These are phyloP conservation scores for Athelia sp. DNA, from an alignment of 1,284 basidiomycete species.

Conservation along the genomic window DNA sequence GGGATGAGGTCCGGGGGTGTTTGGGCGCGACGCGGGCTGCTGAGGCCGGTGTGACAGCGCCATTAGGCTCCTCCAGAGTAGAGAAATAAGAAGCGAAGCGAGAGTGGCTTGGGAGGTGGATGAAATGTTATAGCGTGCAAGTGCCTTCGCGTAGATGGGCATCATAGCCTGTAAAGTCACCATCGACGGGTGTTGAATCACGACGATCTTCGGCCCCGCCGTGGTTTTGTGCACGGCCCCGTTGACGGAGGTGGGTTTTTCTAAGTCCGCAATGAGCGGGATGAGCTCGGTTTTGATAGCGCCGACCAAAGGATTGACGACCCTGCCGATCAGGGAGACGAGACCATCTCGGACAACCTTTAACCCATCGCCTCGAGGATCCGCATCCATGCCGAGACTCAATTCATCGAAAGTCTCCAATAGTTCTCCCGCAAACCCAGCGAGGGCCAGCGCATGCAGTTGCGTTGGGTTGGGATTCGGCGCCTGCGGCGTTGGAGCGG, in stretches of 20 bases:
- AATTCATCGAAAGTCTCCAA: slow-evolving; percentile 64
- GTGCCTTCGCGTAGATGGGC: slow-evolving; percentile 54
- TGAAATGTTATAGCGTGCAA: slow-evolving; percentile 52
- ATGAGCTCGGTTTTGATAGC: slow-evolving; percentile 58
- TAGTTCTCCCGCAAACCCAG: slow-evolving; percentile 66
- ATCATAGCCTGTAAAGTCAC: slow-evolving; percentile 48
- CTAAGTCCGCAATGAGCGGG: slow-evolving; percentile 57
- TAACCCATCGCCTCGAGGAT: slow-evolving; percentile 59
- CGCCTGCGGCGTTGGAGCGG: slow-evolving; percentile 43
- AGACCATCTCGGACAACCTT: slow-evolving; percentile 62
- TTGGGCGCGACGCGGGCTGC: slow-evolving; percentile 33
- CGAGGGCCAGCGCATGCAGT: slow-evolving; percentile 61
- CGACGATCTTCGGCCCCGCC: slow-evolving; percentile 30
- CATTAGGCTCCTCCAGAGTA: slow-evolving; percentile 68
- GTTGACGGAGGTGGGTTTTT: slow-evolving; percentile 31
- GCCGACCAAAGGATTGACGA: slow-evolving; percentile 57
- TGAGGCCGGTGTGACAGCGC: slow-evolving; percentile 58
- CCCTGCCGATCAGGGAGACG: slow-evolving; percentile 58
- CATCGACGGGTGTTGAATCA: slow-evolving; percentile 54
- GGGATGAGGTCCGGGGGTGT: slow-evolving; percentile 34
- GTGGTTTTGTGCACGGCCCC: slow-evolving; percentile 26
- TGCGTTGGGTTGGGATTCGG: slow-evolving; percentile 62
- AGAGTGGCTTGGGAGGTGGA: slow-evolving; percentile 50
- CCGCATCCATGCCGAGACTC: slow-evolving; percentile 53
- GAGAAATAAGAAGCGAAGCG: slow-evolving; percentile 64